phyloP scores from a whole-genome alignment of 352 stramenopile genomes.

The Phytophthora meadii region DNA sequence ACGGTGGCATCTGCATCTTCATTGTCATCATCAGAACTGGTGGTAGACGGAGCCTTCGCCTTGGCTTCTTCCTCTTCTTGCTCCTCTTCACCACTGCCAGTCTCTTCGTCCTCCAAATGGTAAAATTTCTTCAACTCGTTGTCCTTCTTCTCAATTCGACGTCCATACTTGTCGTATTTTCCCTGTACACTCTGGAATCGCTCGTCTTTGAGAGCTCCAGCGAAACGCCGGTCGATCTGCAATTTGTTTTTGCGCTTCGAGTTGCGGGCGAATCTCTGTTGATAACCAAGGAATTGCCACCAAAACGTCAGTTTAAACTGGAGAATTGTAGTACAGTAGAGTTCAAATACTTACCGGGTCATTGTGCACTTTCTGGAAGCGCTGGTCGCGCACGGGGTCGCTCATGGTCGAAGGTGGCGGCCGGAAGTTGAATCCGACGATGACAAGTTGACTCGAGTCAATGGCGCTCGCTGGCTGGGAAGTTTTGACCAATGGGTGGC shows the following conservation, averaged over 20 bases:
- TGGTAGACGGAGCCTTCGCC: slow-evolving; percentile 32
- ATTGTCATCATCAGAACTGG: slow-evolving; percentile 43
- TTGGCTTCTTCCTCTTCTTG: slow-evolving; percentile 42
- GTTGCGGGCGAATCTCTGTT: slow-evolving; percentile 75
- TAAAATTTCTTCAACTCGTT: slow-evolving; percentile 89
- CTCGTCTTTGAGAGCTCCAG: slow-evolving; percentile 74
- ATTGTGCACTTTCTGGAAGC: slow-evolving; percentile 89
- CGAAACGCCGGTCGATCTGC: slow-evolving; percentile 83
- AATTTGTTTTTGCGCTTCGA: slow-evolving; percentile 87
- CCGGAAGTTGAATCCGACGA: slow-evolving; percentile 7
- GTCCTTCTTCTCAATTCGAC: slow-evolving; percentile 77
- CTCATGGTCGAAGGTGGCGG: slow-evolving; percentile 33
- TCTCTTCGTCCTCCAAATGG: slow-evolving; percentile 61
- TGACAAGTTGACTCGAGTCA: slow-evolving; percentile 10
- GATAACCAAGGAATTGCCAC: background rate
- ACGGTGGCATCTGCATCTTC: slow-evolving; percentile 36
- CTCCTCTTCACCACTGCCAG: slow-evolving; percentile 26
- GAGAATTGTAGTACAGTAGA: background rate
- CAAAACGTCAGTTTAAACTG: slow-evolving; percentile 2
- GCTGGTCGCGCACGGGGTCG: slow-evolving; percentile 68
- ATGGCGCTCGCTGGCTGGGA: slow-evolving; percentile 18
- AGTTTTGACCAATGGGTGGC: slow-evolving; percentile 19
- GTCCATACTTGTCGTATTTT: slow-evolving; percentile 90
- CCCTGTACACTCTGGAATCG: slow-evolving; percentile 83
- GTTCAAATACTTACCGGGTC: slow-evolving; percentile 58